Percentiles rank a stretch among this genome's conserved stretches.
These are phyloP conservation scores for Quercus wislizeni DNA, from an alignment of 306 rosid genomes.

Conservation along the genomic window DNA sequence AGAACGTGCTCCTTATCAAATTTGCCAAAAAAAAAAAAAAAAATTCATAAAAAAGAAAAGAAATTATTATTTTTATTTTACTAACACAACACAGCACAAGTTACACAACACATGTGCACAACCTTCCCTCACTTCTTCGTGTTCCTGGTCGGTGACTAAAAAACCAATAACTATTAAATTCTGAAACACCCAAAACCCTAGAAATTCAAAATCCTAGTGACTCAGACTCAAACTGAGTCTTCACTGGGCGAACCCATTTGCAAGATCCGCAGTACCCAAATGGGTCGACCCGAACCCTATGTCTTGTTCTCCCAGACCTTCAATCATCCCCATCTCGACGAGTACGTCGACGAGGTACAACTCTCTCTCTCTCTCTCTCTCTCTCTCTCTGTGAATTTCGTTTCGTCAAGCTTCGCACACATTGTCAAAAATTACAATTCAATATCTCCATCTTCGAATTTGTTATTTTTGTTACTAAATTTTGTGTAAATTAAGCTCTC, in stretches of 20 bases:
- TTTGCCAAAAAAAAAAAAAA: not conserved
- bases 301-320: constrained; percentile 85
- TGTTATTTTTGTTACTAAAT: not conserved
- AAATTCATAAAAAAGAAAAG: not conserved
- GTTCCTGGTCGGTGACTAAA: constrained; percentile 9
- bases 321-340: constrained; percentile 88
- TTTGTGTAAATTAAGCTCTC: not conserved
- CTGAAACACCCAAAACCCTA: constrained; percentile 37
- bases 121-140: not conserved
- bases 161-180: not conserved
- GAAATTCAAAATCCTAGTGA: constrained; percentile 4
- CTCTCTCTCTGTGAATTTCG: not conserved
- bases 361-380: too few relatives aligned
- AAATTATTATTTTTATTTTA: not conserved
- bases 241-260: constrained; percentile 11
- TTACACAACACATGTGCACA: too few relatives aligned
- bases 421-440: not conserved
- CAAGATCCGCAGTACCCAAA: constrained; percentile 14
- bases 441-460: not conserved
- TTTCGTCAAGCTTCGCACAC: not conserved
- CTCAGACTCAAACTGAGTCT: constrained; percentile 19
- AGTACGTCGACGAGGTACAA: constrained; percentile 93
- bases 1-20: too few relatives aligned
- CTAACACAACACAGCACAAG: not conserved
- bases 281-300: constrained; percentile 97